Conservation (phyloP, 2,329 filamentous ascomycete species). For the Amesomyces nigricolor region DNA sequence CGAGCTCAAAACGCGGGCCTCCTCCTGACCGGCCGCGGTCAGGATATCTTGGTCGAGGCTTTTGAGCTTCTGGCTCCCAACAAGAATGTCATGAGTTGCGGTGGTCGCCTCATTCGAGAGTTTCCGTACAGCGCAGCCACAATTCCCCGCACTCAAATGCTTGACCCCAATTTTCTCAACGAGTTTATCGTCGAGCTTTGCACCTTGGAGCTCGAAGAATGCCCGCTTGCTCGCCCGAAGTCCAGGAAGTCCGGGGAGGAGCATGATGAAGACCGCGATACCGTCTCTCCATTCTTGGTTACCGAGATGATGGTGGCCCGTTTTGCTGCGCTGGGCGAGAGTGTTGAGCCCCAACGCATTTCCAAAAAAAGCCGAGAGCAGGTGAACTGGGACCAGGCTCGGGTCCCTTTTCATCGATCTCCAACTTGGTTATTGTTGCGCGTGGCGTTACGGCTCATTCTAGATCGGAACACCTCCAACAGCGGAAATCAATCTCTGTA, state of each 20-base stretch:
- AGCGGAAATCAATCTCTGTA: constrained; percentile 4
- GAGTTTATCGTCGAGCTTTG: constrained; percentile 8
- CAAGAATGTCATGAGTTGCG: constrained; percentile 17
- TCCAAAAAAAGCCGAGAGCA: constrained; percentile 23
- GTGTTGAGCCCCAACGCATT: constrained; percentile 10
- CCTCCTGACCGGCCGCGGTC: constrained; percentile 10
- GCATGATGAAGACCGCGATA: constrained; percentile 16
- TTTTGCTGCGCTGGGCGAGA: constrained; percentile 13
- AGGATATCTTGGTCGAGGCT: constrained; percentile 19
- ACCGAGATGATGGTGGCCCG: constrained; percentile 17
- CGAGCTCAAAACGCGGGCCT: constrained; percentile 22
- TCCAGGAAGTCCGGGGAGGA: constrained; percentile 2
- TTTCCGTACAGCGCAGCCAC: constrained; percentile 20
- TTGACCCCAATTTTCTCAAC: constrained; percentile 1
- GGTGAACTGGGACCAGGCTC: constrained; percentile 10
- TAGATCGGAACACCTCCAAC: neutral
- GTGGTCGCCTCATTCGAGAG: constrained; percentile 18
- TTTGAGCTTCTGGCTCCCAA: constrained; percentile 23
- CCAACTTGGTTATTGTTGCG: constrained; percentile 23
- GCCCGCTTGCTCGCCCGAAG: constrained; percentile 14
- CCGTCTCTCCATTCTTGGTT: constrained; percentile 12
- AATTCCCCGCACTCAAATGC: neutral
- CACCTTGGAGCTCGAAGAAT: constrained; percentile 7
- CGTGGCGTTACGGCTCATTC: constrained; percentile 17
- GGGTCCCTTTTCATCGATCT: constrained; percentile 18